Percentiles rank a stretch among this genome's conserved stretches.
Conservation (phyloP, 768 basidiomycete species). For the Boletellus ananiceps region DNA sequence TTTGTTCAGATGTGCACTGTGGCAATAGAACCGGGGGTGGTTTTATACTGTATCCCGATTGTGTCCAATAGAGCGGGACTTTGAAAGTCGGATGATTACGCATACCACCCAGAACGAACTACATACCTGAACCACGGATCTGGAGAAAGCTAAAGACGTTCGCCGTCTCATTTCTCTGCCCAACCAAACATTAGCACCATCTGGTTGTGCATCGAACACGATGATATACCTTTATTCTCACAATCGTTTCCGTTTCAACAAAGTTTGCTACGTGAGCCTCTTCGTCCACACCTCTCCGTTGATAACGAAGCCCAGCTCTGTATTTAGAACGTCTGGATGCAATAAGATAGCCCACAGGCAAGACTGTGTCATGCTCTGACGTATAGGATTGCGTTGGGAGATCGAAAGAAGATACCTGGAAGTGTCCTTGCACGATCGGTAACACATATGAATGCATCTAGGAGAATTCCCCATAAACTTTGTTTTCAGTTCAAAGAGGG, state of each 20-base stretch:
- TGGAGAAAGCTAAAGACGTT: constrained; percentile 90
- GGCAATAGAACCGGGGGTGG: constrained; percentile 76
- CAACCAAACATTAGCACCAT: not conserved
- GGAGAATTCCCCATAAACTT: not conserved
- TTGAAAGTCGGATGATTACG: constrained; percentile 8
- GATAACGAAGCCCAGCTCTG: constrained; percentile 90
- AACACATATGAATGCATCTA: constrained; percentile 82
- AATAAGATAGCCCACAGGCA: constrained; percentile 69
- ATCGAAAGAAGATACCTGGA: constrained; percentile 67
- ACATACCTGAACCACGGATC: constrained; percentile 80
- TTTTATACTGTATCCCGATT: constrained; percentile 81
- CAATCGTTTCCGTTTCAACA: constrained; percentile 90
- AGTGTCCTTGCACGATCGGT: constrained; percentile 92
- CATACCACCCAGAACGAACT: not conserved
- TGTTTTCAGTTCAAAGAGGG: not conserved
- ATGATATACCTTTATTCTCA: constrained; percentile 65
- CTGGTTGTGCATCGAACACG: not conserved
- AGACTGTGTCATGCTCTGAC: constrained; percentile 35
- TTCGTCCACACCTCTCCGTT: constrained; percentile 91
- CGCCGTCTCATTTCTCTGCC: constrained; percentile 63
- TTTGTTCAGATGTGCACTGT: constrained; percentile 70
- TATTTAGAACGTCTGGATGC: constrained; percentile 84
- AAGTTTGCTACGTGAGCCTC: constrained; percentile 93
- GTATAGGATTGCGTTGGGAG: constrained; percentile 42
- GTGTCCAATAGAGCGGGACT: constrained; percentile 95